Evolutionary conservation across 2,329 filamentous ascomycete species (phyloP), one percentile per base, ranked within the genome.

Genomic region (Fonsecaea nubica): DNA sequence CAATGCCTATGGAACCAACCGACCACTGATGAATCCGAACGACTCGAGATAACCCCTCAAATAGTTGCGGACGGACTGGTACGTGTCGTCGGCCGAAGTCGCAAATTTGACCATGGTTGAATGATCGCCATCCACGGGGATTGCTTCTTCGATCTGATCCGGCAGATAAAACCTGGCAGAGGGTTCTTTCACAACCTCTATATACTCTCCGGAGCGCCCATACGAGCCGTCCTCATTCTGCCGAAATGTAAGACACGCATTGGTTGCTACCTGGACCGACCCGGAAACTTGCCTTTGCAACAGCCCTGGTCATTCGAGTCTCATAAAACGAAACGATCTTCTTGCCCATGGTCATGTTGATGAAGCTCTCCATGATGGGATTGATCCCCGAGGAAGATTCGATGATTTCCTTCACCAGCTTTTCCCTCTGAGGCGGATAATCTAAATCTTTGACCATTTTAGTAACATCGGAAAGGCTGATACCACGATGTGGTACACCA

Each of bases 361-460:
- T 50, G 18, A 50, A 50, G 18, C 45, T 50, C 18, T 50, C 45
- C 45, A 50, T 50, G 45, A 3, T 12, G 21, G 45, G 45, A 3
- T 5, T 25, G 3, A 50, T 50, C 1, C 42, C 9, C 1, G 8
- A 3, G 21, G 45, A 50, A 10, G 9, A 50, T 25, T 50, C 6
- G 12, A 50, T 50, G 9, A 50, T 25, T 25, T 50, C 45, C 3
- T 12, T 18, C 21, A 50, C 45, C 45, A 50, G 18, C 45, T 4
- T 12, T 50, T 18, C 45, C 45, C 45, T 50, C 3, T 50, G 45
- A 50, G 21, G 45, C 45, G 21, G 7, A 25, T 18, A 25, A 21
- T 50, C 45, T 25, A 18, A 50, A 21, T 50, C 45, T 25, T 50
- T 18, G 45, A 50, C 45, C 45, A 50, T 50, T 50, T 50, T 50